Base-by-base conservation (phyloP, 306 rosid species). In the Casuarina cunninghamiana region DNA sequence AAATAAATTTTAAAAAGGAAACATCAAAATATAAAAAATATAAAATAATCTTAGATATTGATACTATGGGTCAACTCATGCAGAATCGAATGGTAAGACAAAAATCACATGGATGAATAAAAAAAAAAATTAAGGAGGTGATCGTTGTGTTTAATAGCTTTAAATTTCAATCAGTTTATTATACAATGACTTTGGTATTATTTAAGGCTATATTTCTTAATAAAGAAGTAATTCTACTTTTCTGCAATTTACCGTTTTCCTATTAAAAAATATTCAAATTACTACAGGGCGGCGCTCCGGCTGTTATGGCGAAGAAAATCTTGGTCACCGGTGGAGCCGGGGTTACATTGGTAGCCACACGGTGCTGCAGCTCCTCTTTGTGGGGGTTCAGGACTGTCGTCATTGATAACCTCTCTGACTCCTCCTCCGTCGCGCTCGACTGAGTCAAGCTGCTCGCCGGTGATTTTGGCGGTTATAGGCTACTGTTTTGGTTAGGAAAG, bases 301-400 rank as follows among this genome's bases (percentile, higher is more conserved):
- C 10, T 5, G 88, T 90, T 97, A 70, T 78, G 67, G 37, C 82
- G 8, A 88, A 85, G 60, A 83, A 73, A 12, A 86, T 96, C 32
- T 84, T 96, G 0, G 97, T 96, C 39, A 96, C 99, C 39, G 99
- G 99, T 3, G 99, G 98, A 0, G 99, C 97, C 87, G 26, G 26
- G 98, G 99, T 50, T 96, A 96, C 80, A 93, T 93, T 83, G 99
- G 98, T 15, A 81, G 78, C 85, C 99, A 96, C 79, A 93, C 99
- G 43, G 98, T 93, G 62, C 91, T 96, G 17, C 99, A 93, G 75
- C 98, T 93, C 43, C 53, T 96, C 3, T 21, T 90, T 90, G 70
- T 96, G 87, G 5, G 98, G 97, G 17, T 93, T 86, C 80, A 84
- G 72, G 35, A 69, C 93, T 46, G 94, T 90, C 54, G 89, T 96